Base-by-base conservation (phyloP, 805 yeast genomes). In the Monosporozyma solicola region DNA sequence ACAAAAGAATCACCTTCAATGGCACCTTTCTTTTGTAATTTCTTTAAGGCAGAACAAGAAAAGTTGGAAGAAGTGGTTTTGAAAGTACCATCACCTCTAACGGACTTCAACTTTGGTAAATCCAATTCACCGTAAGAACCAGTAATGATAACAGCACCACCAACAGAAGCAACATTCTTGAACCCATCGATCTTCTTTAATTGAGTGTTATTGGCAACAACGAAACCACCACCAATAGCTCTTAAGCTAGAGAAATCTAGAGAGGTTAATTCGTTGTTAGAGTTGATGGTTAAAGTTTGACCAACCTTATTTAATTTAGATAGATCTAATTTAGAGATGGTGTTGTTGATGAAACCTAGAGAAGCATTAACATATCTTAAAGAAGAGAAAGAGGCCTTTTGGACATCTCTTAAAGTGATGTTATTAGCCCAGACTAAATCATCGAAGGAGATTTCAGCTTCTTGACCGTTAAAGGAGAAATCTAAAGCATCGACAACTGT, bases 151-250 rank as follows among this genome's bases (percentile, higher is more conserved):
- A 92, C 82, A 63, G 98, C 94, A 80, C 99, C 98, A 68, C 86
- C 87, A 64, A 92, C 81, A 55, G 86, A 72, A 69, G 77, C 72
- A 66, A 94, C 78, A 59, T 77, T 68, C 62, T 83, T 83, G 82
- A 94, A 87, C 68, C 89, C 92, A 54, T 76, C 76, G 68, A 92
- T 76, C 54, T 77, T 63, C 49, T 68, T 71, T 69, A 92, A 82
- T 52, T 78, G 72, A 59, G 87, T 74, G 85, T 94, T 94, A 83
- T 90, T 88, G 59, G 87, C 82, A 68, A 94, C 76, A 64, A 80
- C 84, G 72, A 94, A 87, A 73, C 97, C 99, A 80, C 99, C 98
- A 71, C 92, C 95, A 65, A 94, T 76, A 49, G 79, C 59, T 57
- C 83, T 76, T 73, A 94, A 81, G 68, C 78, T 71, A 51, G 86